Percentiles rank a stretch among this genome's conserved stretches.
These are phyloP conservation scores for Cercospora sp. DNA, from an alignment of 2,329 filamentous ascomycete genomes.

Conservation along the genomic window DNA sequence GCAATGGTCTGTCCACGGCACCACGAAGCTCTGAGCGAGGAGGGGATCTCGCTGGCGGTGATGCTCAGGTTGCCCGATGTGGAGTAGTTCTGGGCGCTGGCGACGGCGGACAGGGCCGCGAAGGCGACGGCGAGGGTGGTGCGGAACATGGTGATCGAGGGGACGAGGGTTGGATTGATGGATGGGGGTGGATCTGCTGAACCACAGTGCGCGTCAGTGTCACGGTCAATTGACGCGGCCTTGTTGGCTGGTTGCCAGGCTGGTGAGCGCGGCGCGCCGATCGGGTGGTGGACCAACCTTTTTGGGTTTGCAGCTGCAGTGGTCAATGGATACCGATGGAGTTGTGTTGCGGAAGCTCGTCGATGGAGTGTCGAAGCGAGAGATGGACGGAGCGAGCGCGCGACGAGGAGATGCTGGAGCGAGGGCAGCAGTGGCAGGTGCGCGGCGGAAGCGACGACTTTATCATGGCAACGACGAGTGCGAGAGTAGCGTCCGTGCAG, in stretches of 20 bases:
- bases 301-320: neutral
- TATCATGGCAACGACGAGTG: neutral
- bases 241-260: neutral
- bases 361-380: neutral
- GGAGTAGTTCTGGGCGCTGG: constrained; percentile 46
- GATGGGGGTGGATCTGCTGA: constrained; percentile 26
- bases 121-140: constrained; percentile 49
- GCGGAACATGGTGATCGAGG: constrained; percentile 48
- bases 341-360: neutral
- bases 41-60: constrained; percentile 44
- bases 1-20: constrained; percentile 60
- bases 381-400: neutral
- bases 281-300: neutral
- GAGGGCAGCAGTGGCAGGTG: neutral
- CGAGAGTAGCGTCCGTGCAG: neutral
- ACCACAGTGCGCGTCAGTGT: constrained; percentile 10
- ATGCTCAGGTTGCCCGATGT: constrained; percentile 45
- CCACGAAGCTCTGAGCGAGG: constrained; percentile 49
- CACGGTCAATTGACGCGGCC: neutral
- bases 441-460: neutral
- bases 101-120: constrained; percentile 48
- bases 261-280: constrained; percentile 7
- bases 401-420: neutral
- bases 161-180: constrained; percentile 15
- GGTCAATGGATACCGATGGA: constrained; percentile 1